Evolutionary conservation across 192 early-diverging fungal genomes (phyloP), one percentile per base, ranked within the genome.

Genomic region (Umbelopsis sp.): DNA sequence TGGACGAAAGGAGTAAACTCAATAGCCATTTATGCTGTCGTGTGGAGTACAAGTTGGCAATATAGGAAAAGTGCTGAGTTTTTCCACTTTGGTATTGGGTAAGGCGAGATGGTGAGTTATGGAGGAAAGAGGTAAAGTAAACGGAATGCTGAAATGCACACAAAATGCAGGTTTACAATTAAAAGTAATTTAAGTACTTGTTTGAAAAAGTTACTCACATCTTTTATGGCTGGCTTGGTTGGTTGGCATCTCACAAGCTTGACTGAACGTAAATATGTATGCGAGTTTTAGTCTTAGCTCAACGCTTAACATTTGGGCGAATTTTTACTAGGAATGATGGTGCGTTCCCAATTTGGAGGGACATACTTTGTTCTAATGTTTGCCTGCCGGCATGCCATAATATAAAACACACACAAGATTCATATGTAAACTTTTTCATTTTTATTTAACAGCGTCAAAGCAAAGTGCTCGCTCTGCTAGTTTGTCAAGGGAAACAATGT

Each of bases 1-100:
- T 62, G 56, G 34, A 62, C 20, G 26, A 62, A 62, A 62, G 56
- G 56, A 62, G 56, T 62, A 62, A 62, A 62, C 12, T 62, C 56
- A 62, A 62, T 36, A 34, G 56, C 56, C 56, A 62, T 62, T 38
- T 38, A 38, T 38, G 8, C 36, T 41, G 38, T 41, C 8, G 38
- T 41, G 38, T 41, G 38, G 38, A 41, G 38, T 41, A 41, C 38
- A 38, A 38, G 8, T 5, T 8, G 36, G 36, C 38, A 41, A 41
- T 41, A 41, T 41, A 53, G 52, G 24, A 53, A 26, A 26, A 26
- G 22, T 22, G 22, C 2, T 24, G 6, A 59, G 6, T 11, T 4
- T 62, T 14, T 62, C 29, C 17, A 34, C 11, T 54, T 54, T 54
- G 22, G 25, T n/a, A n/a, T n/a, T n/a, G n/a, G n/a, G n/a, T n/a